Evolutionary conservation across 2,329 filamentous ascomycete species (phyloP).

Genomic region (Verticillium longisporum): DNA sequence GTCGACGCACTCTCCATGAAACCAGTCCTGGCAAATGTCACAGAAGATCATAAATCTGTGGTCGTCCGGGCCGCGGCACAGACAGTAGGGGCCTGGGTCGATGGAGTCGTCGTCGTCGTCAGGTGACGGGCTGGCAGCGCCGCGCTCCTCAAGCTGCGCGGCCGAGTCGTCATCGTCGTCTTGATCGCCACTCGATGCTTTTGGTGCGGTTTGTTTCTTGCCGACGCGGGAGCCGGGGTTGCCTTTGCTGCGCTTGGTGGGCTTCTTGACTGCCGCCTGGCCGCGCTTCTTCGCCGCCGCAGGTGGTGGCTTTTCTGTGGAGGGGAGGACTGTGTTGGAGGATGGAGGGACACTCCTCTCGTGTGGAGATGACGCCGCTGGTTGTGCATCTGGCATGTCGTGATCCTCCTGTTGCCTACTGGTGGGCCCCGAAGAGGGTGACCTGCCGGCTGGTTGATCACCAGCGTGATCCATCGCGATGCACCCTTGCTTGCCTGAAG

Average conservation of each 20-base stretch:
- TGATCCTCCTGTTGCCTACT: slow-evolving; percentile 2
- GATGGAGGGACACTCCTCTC: not conserved
- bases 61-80: slow-evolving; percentile 84
- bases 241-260: slow-evolving; percentile 27
- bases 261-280: slow-evolving; percentile 35
- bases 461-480: not conserved
- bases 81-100: slow-evolving; percentile 75
- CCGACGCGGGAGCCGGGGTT: slow-evolving; percentile 16
- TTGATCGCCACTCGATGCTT: not conserved
- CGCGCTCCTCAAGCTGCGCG: not conserved
- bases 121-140: slow-evolving; percentile 18
- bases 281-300: slow-evolving; percentile 29
- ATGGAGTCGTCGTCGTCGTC: slow-evolving; percentile 45
- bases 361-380: not conserved
- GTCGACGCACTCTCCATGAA: slow-evolving; percentile 83
- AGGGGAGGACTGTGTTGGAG: not conserved
- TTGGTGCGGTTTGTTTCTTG: slow-evolving; percentile 20
- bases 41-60: slow-evolving; percentile 96
- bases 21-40: slow-evolving; percentile 93
- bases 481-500: not conserved
- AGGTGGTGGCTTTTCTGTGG: not conserved
- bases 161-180: not conserved
- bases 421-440: not conserved
- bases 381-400: slow-evolving; percentile 5
- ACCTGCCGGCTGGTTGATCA: not conserved